Conservation (phyloP, 306 rosid species). For the Acacia confusa region DNA sequence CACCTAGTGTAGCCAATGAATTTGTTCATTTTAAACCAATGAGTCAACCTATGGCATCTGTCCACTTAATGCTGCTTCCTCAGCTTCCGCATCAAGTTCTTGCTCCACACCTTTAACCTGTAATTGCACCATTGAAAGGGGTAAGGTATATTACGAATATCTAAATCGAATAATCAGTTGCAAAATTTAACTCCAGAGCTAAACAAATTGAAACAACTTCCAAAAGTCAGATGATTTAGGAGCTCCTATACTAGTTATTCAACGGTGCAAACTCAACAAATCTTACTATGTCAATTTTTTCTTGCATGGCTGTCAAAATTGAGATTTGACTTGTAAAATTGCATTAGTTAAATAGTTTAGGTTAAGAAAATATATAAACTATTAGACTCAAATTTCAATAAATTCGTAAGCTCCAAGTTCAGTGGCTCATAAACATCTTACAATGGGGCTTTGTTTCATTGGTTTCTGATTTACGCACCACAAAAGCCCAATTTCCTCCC, state of each 20-base stretch:
- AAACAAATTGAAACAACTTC: not conserved
- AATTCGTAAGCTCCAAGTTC: not conserved
- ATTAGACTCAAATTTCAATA: not conserved
- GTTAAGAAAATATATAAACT: not conserved
- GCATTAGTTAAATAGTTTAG: too few species aligned
- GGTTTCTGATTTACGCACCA: not conserved
- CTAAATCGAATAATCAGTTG: not conserved
- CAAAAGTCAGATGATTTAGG: constrained; percentile 1
- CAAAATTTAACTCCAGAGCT: not conserved
- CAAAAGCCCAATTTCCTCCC: not conserved
- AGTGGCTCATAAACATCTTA: not conserved
- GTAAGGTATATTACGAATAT: not conserved
- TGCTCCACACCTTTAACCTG: constrained; percentile 95
- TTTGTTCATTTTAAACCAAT: not conserved
- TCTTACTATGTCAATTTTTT: not conserved
- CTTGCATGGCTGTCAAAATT: not conserved
- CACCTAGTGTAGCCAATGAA: not conserved
- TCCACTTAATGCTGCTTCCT: constrained; percentile 54
- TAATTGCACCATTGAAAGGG: constrained; percentile 23
- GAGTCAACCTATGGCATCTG: constrained; percentile 49
- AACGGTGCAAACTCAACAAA: constrained; percentile 8
- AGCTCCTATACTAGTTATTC: not conserved
- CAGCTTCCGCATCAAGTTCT: constrained; percentile 76
- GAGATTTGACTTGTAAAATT: not conserved
- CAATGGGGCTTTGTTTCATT: not conserved